Evolutionary conservation across 2,329 filamentous ascomycete genomes (phyloP), one percentile per base, ranked within the genome.

Genomic region (Arachnomyces sp.): DNA sequence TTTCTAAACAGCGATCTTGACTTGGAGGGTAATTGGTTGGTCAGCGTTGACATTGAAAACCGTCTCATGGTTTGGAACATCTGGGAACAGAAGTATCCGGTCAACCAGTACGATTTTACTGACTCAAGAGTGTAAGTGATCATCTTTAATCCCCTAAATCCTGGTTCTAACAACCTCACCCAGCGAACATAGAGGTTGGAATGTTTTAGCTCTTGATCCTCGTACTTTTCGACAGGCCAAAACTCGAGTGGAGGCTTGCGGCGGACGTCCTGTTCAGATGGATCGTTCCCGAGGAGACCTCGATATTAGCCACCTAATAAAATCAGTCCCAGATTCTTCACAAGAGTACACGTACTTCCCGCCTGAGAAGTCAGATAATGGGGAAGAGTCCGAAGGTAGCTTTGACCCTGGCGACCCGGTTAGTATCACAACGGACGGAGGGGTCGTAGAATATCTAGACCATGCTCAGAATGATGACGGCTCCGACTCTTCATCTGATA

Each of bases 1-100:
- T 81, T 82, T 52, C 68, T 76, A 44, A 80, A 80, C 45, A 76
- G 66, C 29, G 69, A 70, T 12, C 61, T 74, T 31, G 77, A 80
- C 48, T 65, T 68, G 0, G 61, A 68, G 17, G 77, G 73, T 4
- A 62, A 64, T 38, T 80, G 73, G 72, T 67, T 82, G 38, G 54
- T 76, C 18, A 76, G 73, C 39, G 74, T 71, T 8, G 73, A 76
- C 46, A 78, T 82, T 34, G 53, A 64, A 28, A 74, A 75, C 17
- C 57, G 60, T 15, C 61, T 69, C 1, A 54, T 68, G 14, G 50
- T 75, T 4, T 77, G 73, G 71, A 66, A 72, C 8, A 53, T 70
- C 11, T 71, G 68, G 68, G 57, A 64, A 13, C 35, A 49, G 45
- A 16, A 46, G 56, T 14, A 41, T 31, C 34, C 62, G 51, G n/a